These are phyloP conservation scores for Plenodomus biglobosus DNA, from an alignment of 2,329 filamentous ascomycete species.

Conservation along the genomic window DNA sequence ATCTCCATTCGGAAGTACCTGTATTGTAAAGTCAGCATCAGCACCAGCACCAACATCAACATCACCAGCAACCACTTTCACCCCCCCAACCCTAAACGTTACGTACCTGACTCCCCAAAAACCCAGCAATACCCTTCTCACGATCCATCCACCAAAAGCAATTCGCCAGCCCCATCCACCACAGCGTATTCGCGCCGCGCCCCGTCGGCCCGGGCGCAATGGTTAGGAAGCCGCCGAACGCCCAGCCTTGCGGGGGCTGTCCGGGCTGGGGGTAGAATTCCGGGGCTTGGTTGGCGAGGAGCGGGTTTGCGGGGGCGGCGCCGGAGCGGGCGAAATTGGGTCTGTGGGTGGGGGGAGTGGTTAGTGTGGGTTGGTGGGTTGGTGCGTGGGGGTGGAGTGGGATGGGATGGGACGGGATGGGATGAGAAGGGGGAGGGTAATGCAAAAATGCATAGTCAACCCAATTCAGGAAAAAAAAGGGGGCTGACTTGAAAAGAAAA, in stretches of 20 bases:
- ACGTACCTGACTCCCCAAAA: constrained; percentile 32
- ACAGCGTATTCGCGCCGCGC: constrained; percentile 53
- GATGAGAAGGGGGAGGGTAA: neutral
- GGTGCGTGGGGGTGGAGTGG: neutral
- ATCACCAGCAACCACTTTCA: no score
- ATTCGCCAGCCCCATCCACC: constrained; percentile 64
- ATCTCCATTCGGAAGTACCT: constrained; percentile 41
- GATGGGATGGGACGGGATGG: neutral
- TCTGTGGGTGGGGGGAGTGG: constrained; percentile 4
- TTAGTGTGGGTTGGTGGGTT: neutral
- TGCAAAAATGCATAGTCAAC: no score
- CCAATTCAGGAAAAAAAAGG: neutral
- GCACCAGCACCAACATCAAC: neutral
- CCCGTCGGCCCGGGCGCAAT: constrained; percentile 53
- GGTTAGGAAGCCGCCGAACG: constrained; percentile 60
- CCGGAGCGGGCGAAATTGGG: constrained; percentile 54
- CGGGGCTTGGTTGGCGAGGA: constrained; percentile 51
- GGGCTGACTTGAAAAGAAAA: neutral
- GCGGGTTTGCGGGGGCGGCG: constrained; percentile 52
- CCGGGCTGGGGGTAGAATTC: constrained; percentile 54
- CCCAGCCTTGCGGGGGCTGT: constrained; percentile 65
- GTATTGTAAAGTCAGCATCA: constrained; percentile 1
- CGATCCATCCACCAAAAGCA: constrained; percentile 65
- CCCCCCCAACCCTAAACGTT: no score
- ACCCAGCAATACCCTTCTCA: constrained; percentile 57